Base-by-base conservation (phyloP, 148 eudicot species). In the Diospyros kaki region DNA sequence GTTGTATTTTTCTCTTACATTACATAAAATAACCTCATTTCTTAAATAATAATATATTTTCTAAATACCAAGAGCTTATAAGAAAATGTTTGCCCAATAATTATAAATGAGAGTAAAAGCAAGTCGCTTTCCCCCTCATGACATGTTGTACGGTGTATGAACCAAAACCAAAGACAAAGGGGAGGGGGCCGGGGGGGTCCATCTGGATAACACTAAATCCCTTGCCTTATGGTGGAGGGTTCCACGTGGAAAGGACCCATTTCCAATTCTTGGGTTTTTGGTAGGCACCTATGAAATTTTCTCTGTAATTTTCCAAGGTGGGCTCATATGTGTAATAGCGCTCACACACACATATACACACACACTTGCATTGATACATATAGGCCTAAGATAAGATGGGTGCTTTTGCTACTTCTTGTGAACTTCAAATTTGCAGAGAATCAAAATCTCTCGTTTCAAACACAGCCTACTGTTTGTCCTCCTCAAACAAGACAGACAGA, bases 201-300 rank as follows among this genome's bases (percentile, higher is more conserved):
- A 73, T 38, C 43, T 67, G 72, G 81, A 73, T 73, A 73, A 6
- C 63, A 73, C 67, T 54, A 70, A 73, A 85, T 86, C 84, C 73
- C 68, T 78, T 69, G 17, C 81, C 74, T 42, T 76, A 61, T 68
- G 28, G 14, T n/a, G 7, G 13, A 6, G 70, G 74, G 78, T 73
- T 73, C 79, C 88, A 80, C 75, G 81, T 83, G 83, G 76, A 17
- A 59, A 44, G 13, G 28, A 6, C 58, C 80, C 71, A 77, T 80
- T 60, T 7, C 77, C 53, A 51, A 6, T 10, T 51, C 6, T 48
- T 48, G 51, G 51, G 51, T 4, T 48, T 7, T 48, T 4, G 51
- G 51, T n/a, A 7, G 5, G 5, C 51, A 48, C 51, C 4, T 4
- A 7, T 4, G 51, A 48, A 48, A 48, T 48, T 7, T 4, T 4